Percentiles rank a stretch among this genome's conserved stretches.
phyloP scores from a whole-genome alignment of 805 yeast genomes.

The Starmerella apis region DNA sequence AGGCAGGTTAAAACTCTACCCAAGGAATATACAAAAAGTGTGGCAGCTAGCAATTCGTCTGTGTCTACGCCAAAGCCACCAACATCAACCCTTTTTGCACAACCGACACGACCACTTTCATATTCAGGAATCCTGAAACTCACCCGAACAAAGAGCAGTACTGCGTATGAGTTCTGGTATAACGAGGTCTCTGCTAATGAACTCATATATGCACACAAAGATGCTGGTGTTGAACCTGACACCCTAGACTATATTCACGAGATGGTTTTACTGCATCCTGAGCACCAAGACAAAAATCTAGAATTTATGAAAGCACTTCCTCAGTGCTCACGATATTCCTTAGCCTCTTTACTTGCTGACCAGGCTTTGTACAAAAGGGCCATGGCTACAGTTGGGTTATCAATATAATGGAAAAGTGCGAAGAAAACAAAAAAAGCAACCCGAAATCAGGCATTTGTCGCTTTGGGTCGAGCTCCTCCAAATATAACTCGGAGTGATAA shows the following conservation, averaged over 20 bases:
- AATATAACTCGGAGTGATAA: no score
- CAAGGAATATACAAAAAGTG: not conserved
- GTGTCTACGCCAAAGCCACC: not conserved
- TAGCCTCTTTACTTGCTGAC: conserved; percentile 23
- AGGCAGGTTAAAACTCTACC: conserved; percentile 13
- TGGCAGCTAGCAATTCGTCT: not conserved
- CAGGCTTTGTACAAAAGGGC: not conserved
- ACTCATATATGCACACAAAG: conserved; percentile 16
- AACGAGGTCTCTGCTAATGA: conserved; percentile 14
- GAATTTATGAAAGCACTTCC: conserved; percentile 18
- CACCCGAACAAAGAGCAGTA: conserved; percentile 12
- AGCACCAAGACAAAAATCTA: conserved; percentile 12
- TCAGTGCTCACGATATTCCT: conserved; percentile 20
- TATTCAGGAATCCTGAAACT: conserved; percentile 19
- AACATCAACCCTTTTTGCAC: not conserved
- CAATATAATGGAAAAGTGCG: not conserved
- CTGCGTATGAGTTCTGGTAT: conserved; percentile 20
- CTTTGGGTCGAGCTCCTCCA: no score
- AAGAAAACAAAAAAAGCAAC: no score
- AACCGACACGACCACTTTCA: conserved; percentile 23
- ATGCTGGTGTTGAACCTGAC: conserved; percentile 25
- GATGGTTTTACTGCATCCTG: conserved; percentile 14
- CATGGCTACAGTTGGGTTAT: not conserved
- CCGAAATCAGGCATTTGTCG: no score
- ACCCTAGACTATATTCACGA: conserved; percentile 21